Percentiles rank a stretch among this genome's conserved stretches.
Conservation (phyloP, 352 stramenopile species). For the Pythium plurisporium region DNA sequence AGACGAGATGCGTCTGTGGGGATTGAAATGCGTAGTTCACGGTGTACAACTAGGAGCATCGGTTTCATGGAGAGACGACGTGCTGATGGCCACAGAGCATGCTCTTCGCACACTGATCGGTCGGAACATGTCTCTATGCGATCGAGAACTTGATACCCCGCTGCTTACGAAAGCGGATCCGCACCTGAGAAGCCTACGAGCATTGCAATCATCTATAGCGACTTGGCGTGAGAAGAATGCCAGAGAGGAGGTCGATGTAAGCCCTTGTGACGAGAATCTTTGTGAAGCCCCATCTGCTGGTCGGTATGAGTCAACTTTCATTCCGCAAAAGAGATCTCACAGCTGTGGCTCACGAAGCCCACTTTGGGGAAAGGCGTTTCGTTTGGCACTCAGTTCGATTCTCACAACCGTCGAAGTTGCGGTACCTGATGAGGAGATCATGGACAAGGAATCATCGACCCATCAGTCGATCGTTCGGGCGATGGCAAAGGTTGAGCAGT, state of each 20-base stretch:
- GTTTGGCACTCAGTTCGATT: too few species aligned
- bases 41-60: conserved; percentile 25
- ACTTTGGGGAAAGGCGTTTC: conserved; percentile 3
- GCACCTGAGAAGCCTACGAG: not conserved
- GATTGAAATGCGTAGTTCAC: conserved; percentile 52
- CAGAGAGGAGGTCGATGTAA: not conserved
- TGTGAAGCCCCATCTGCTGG: too few species aligned
- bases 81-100: conserved; percentile 30
- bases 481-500: conserved; percentile 46
- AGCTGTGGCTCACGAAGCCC: too few species aligned
- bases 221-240: not conserved
- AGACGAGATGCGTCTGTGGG: conserved; percentile 50
- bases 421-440: not conserved
- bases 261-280: too few species aligned
- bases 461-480: conserved; percentile 26
- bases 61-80: conserved; percentile 28
- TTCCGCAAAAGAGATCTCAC: too few species aligned
- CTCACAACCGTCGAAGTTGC: too few species aligned
- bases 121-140: conserved; percentile 3
- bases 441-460: not conserved
- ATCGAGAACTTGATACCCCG: not conserved
- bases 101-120: conserved; percentile 23
- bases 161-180: not conserved
- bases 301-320: too few species aligned
- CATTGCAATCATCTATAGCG: not conserved